A percentile compares a stretch with the other conserved stretches of the same genome.
Evolutionary conservation across 345 rosid genomes (phyloP).

Genomic region (Raphanus sativus): DNA sequence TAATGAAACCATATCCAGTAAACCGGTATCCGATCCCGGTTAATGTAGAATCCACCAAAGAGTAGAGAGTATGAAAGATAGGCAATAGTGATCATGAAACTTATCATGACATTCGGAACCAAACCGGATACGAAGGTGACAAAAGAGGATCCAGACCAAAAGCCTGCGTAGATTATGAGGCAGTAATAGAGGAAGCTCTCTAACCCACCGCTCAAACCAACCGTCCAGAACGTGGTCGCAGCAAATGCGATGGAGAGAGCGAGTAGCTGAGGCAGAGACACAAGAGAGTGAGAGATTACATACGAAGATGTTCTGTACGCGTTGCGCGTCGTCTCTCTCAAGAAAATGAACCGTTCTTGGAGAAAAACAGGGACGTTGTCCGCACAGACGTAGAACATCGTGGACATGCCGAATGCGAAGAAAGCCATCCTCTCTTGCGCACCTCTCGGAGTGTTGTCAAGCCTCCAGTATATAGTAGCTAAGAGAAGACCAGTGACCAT

Average conservation of each 20-base stretch:
- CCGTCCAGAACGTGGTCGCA: slow-evolving; percentile 50
- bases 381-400: slow-evolving; percentile 46
- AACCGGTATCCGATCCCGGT: slow-evolving; percentile 37
- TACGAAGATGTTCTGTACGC: slow-evolving; percentile 54
- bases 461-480: slow-evolving; percentile 69
- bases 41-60: slow-evolving; percentile 41
- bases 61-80: slow-evolving; percentile 48
- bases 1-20: slow-evolving; percentile 49
- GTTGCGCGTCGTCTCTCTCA: slow-evolving; percentile 56
- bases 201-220: slow-evolving; percentile 51
- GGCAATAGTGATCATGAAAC: slow-evolving; percentile 47
- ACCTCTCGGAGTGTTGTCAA: slow-evolving; percentile 47
- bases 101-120: slow-evolving; percentile 43
- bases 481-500: slow-evolving; percentile 50
- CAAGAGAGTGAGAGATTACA: slow-evolving; percentile 46
- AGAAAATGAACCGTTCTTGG: slow-evolving; percentile 77
- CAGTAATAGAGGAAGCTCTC: slow-evolving; percentile 48
- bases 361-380: slow-evolving; percentile 53
- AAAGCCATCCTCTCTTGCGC: slow-evolving; percentile 46
- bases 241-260: slow-evolving; percentile 50
- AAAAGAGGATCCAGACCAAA: slow-evolving; percentile 80
- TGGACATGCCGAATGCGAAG: slow-evolving; percentile 49
- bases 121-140: slow-evolving; percentile 52
- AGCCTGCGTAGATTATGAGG: slow-evolving; percentile 45
- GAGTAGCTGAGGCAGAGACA: slow-evolving; percentile 46